Evolutionary conservation across 495 filamentous ascomycete genomes (phyloP).

Genomic region (Lentithecium fluviatile): DNA sequence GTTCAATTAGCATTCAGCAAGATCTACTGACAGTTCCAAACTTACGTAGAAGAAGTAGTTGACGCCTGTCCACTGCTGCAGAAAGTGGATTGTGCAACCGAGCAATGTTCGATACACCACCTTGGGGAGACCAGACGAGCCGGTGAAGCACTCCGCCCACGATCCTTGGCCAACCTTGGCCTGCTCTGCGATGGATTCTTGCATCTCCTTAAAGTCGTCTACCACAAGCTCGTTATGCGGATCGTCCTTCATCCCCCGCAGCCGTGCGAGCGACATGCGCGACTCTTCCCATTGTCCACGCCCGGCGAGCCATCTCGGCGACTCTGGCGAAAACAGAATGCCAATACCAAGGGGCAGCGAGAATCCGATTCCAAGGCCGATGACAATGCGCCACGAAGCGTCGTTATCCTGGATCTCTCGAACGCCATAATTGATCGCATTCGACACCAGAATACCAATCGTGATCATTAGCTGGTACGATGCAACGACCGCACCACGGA

Average conservation of each 20-base stretch:
- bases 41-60: slow-evolving; percentile 75
- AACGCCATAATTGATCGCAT: slow-evolving; percentile 66
- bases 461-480: slow-evolving; percentile 82
- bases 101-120: slow-evolving; percentile 11
- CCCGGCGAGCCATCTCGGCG: slow-evolving; percentile 11
- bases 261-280: slow-evolving; percentile 1
- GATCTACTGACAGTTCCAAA: neutral
- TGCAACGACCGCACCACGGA: slow-evolving; percentile 75
- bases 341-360: slow-evolving; percentile 21
- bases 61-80: slow-evolving; percentile 42
- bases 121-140: slow-evolving; percentile 1
- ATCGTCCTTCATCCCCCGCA: slow-evolving; percentile 13
- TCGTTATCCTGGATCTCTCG: neutral
- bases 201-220: slow-evolving; percentile 14
- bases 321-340: slow-evolving; percentile 25
- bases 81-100: slow-evolving; percentile 10
- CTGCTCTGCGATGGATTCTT: slow-evolving; percentile 10
- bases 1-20: neutral
- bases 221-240: slow-evolving; percentile 1
- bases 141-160: slow-evolving; percentile 17
- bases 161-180: slow-evolving; percentile 10
- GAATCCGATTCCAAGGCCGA: slow-evolving; percentile 21
- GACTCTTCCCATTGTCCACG: slow-evolving; percentile 5
- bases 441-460: slow-evolving; percentile 71
- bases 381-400: slow-evolving; percentile 18